These are phyloP conservation scores for Bimuria novae-zelandiae DNA, from an alignment of 2,329 filamentous ascomycete species.

Conservation along the genomic window DNA sequence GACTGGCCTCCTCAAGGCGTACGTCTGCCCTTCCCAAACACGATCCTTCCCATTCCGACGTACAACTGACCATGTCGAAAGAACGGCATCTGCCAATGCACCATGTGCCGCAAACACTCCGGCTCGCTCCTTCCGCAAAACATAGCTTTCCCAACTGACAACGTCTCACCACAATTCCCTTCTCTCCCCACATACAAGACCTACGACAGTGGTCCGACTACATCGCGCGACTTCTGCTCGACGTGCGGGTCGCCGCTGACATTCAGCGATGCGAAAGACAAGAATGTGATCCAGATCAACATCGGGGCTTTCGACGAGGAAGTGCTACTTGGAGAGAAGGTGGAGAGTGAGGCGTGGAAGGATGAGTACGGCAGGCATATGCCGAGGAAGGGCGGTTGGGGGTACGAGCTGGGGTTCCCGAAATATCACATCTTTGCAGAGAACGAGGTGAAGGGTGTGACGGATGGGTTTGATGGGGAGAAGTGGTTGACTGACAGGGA, in stretches of 20 bases:
- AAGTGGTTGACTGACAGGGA: slow-evolving; percentile 23
- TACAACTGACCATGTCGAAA: slow-evolving; percentile 4
- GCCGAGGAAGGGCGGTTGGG: slow-evolving; percentile 25
- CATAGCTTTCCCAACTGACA: slow-evolving; percentile 16
- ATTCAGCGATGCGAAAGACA: slow-evolving; percentile 18
- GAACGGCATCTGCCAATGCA: slow-evolving; percentile 37
- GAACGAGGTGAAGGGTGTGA: slow-evolving; percentile 32
- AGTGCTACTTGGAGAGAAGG: slow-evolving; percentile 25
- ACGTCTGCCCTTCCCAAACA: background rate
- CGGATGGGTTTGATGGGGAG: slow-evolving; percentile 26
- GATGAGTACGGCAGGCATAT: slow-evolving; percentile 28
- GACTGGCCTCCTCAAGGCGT: slow-evolving; percentile 30
- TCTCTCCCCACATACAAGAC: slow-evolving; percentile 24
- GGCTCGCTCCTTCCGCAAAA: slow-evolving; percentile 31
- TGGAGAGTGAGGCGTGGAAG: slow-evolving; percentile 25
- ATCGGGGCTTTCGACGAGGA: slow-evolving; percentile 34
- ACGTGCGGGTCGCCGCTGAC: slow-evolving; percentile 28
- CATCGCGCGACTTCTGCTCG: slow-evolving; percentile 28
- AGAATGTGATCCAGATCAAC: slow-evolving; percentile 24
- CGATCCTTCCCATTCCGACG: background rate
- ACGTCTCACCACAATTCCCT: slow-evolving; percentile 21
- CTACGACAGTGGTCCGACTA: slow-evolving; percentile 21
- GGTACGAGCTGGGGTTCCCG: slow-evolving; percentile 21
- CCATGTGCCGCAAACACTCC: slow-evolving; percentile 33
- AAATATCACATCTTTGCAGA: slow-evolving; percentile 29